Evolutionary conservation across 2,329 filamentous ascomycete species (phyloP).

Genomic region (Diaporthe ilicicola): DNA sequence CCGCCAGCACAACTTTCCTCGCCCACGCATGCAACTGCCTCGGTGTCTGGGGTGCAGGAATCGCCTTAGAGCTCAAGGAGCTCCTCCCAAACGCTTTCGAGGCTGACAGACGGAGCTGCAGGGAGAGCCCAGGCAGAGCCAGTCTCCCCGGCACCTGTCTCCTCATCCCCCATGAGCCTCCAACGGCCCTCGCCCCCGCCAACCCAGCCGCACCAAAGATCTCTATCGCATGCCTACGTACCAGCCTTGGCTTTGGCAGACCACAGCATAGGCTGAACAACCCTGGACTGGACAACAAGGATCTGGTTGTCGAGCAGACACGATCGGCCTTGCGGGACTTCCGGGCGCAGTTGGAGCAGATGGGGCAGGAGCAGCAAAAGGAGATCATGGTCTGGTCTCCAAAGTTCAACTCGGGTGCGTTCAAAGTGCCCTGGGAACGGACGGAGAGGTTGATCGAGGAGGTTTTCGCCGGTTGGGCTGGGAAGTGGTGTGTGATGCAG

Average conservation of each 20-base stretch:
- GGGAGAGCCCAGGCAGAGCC: constrained; percentile 19
- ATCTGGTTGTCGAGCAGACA: constrained; percentile 35
- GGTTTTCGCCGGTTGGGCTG: not conserved
- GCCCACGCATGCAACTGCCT: constrained; percentile 45
- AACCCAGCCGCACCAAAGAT: constrained; percentile 36
- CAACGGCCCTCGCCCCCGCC: constrained; percentile 37
- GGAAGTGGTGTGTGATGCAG: constrained; percentile 7
- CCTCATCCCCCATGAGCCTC: constrained; percentile 37
- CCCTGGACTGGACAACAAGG: constrained; percentile 34
- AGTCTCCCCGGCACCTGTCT: constrained; percentile 39
- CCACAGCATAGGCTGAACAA: constrained; percentile 26
- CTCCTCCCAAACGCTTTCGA: constrained; percentile 40
- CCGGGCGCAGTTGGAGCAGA: constrained; percentile 32
- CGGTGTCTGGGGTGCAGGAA: constrained; percentile 42
- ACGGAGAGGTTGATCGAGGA: constrained; percentile 29
- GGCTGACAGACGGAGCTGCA: constrained; percentile 24
- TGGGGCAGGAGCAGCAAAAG: constrained; percentile 24
- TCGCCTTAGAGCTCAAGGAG: constrained; percentile 39
- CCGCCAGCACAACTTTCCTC: constrained; percentile 34
- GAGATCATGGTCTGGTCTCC: constrained; percentile 35
- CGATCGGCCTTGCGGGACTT: constrained; percentile 33
- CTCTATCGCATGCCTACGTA: constrained; percentile 37
- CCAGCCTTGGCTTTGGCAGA: constrained; percentile 37
- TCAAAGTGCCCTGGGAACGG: constrained; percentile 37
- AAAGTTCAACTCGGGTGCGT: constrained; percentile 38